Base-by-base conservation (phyloP, 2,329 filamentous ascomycete species). In the Aspergillus floridensis region DNA sequence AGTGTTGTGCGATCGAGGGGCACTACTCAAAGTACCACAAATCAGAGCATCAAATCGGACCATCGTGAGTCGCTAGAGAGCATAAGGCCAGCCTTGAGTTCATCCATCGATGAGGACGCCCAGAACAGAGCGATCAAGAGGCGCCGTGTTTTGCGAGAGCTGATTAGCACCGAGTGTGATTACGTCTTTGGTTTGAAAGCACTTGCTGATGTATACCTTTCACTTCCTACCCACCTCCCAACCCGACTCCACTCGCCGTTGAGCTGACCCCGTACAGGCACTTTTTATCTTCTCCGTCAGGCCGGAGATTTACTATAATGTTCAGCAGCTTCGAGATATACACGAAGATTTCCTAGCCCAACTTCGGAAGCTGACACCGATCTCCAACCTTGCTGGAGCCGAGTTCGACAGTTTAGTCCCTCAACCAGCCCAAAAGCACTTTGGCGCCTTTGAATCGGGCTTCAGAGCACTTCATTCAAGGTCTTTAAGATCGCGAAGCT, bases 171-270 rank as follows among this genome's bases (percentile, higher is more conserved):
- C 0, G 95, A 98, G 74, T 90, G 95, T 72, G 86, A 88, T 68
- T 98, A 98, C 72, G 88, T 98, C 67, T 86, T 88, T 16, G 93
- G 96, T 68, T 76, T 98, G 59, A 91, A 91, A 67, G 92, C 95
- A 65, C 80, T 98, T 60, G 89, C 90, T 72, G 92, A 96, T 76
- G 93, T 93, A 78, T 71, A 86, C 57, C 21, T 46, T 11, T 29
- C 2, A 38, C 16, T 16, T 7, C 4, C 29, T 38, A 22, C 16
- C 8, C 24, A 32, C 49, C 8, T 24, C 16, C 12, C 31, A 14
- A 22, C n/a, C 26, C 5, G 19, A 31, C 53, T 49, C 10, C n/a
- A 12, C 31, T n/a, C 7, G 24, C 50, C 19, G 46, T 47, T 59
- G 22, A 7, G 26, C n/a, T 41, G 19, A 19, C 7, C 12, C 5